phyloP scores from a whole-genome alignment of 129 eudicot species.

The Escallonia herrerae region DNA sequence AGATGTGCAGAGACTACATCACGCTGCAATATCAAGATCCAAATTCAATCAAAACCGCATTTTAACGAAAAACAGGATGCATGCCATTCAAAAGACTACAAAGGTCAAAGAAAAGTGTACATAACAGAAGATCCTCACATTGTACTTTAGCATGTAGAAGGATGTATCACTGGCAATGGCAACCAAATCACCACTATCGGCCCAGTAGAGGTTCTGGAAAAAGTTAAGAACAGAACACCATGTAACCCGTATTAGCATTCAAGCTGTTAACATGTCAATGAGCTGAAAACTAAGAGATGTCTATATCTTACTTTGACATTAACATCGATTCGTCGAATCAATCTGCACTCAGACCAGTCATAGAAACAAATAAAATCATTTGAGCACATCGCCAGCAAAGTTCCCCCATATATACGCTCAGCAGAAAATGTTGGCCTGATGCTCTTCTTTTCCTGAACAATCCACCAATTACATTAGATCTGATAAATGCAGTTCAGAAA shows the following conservation, averaged over 20 bases:
- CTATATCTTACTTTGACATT: slow-evolving; percentile 62
- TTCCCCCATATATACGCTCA: slow-evolving; percentile 83
- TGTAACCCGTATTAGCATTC: too few relatives aligned
- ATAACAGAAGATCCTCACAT: slow-evolving; percentile 45
- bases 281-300: neutral
- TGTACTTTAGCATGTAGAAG: slow-evolving; percentile 80
- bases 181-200: slow-evolving; percentile 97
- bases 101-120: neutral
- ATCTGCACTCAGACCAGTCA: slow-evolving; percentile 97
- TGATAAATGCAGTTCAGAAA: too few relatives aligned
- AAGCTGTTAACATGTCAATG: neutral
- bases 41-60: slow-evolving; percentile 4
- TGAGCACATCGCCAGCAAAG: slow-evolving; percentile 81
- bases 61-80: neutral
- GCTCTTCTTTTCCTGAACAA: slow-evolving; percentile 82
- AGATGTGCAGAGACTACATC: slow-evolving; percentile 84
- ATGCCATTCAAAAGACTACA: neutral
- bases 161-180: slow-evolving; percentile 88
- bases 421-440: slow-evolving; percentile 97
- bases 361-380: slow-evolving; percentile 96
- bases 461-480: too few relatives aligned
- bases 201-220: slow-evolving; percentile 94
- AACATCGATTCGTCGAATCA: slow-evolving; percentile 89
- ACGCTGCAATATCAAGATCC: slow-evolving; percentile 51
- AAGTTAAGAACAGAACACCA: neutral